Conservation (phyloP, 2,329 filamentous ascomycete genomes). For the Mollisiaceae sp. region DNA sequence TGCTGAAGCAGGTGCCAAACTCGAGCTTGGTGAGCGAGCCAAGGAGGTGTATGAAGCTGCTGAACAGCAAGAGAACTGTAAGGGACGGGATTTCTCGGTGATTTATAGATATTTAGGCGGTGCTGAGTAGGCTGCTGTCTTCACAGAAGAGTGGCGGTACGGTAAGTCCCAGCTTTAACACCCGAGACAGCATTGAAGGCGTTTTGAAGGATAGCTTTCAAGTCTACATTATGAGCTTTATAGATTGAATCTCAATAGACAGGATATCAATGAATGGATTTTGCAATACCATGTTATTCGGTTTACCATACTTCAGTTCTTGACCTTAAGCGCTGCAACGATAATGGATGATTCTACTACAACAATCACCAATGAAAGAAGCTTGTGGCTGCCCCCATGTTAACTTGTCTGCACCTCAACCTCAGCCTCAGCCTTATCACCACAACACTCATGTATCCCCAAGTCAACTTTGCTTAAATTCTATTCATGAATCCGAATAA, state of each 20-base stretch:
- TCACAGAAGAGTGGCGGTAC: background rate
- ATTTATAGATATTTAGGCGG: conserved; percentile 73
- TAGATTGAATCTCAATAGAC: background rate
- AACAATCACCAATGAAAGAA: no score
- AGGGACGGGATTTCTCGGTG: conserved; percentile 80
- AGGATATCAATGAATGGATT: background rate
- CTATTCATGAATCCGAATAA: no score
- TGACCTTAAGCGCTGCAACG: no score
- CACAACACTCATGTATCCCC: no score
- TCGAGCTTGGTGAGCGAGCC: conserved; percentile 68
- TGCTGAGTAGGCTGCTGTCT: conserved; percentile 20
- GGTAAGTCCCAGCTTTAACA: background rate
- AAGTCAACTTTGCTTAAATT: no score
- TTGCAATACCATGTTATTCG: background rate
- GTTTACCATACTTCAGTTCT: no score
- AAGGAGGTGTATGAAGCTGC: conserved; percentile 71
- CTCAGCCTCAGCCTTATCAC: no score
- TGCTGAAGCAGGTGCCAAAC: conserved; percentile 65
- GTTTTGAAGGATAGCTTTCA: background rate
- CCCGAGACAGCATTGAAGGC: background rate
- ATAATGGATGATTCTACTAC: no score
- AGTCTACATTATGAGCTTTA: background rate
- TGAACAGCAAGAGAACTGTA: conserved; percentile 63
- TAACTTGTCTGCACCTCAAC: no score
- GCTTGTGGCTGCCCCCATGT: no score